Base-by-base conservation (phyloP, 768 basidiomycete genomes). In the Termitomyces sp. region DNA sequence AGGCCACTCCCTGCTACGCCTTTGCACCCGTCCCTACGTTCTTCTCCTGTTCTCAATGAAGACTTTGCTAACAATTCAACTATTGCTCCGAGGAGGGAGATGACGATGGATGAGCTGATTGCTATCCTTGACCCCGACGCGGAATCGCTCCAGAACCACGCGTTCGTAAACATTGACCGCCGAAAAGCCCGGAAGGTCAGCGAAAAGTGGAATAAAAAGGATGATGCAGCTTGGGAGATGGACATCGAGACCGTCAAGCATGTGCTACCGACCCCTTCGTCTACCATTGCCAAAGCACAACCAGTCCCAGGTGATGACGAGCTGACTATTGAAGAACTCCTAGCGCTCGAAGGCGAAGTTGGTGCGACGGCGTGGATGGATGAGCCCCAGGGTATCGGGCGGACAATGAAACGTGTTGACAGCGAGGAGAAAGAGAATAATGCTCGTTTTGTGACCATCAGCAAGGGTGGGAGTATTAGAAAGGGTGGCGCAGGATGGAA, bases 301-400 rank as follows among this genome's bases (percentile, higher is more conserved):
- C 5, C 29, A 40, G 4, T 14, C 8, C 20, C 37, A 32, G 45
- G 15, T 20, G 58, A 65, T 36, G 56, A 60, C 17, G 65, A 66
- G 49, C n/a, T 68, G 58, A 66, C 49, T 32, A 57, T 68, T n/a
- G 63, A 64, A 38, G 67, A 64, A 50, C 61, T 68, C 10, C 57
- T 68, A 38, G 57, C 57, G 9, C 48, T 66, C 1, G 57, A 66
- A 37, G 59, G 51, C 9, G 52, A 48, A 36, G 48, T 12, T 37
- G 65, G 64, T 14, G 58, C 60, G 1, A 60, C 62, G 8, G 66
- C 66, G 6, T 63, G 60, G 66, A 58, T 67, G 20, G 59, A 62
- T 36, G 38, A 59, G 42, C 40, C 56, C 5, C 50, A 57, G 29
- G 61, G 25, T 11, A 47, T 37, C 10, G 57, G 45, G 37, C 53